Conservation (phyloP, 495 filamentous ascomycete genomes). For the Aspergillus steynii region DNA sequence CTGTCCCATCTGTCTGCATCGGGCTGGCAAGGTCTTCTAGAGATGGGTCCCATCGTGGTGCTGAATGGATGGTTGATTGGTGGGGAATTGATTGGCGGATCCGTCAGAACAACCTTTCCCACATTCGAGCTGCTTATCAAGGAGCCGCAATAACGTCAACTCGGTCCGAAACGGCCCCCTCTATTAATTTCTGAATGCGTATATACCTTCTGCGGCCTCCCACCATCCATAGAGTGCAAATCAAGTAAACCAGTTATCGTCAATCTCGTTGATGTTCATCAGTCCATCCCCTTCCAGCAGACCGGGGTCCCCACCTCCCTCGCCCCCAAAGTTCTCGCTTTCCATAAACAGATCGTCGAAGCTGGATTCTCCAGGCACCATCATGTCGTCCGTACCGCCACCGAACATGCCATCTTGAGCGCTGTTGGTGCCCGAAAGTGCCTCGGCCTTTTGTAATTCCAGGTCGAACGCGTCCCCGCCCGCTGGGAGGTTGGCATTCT, state of each 20-base stretch:
- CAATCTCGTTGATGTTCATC: conserved; percentile 47
- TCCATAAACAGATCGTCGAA: conserved; percentile 55
- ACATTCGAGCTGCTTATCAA: neutral
- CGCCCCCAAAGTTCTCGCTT: conserved; percentile 39
- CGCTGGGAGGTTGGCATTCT: conserved; percentile 30
- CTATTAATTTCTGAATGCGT: neutral
- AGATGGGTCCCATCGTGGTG: too few relatives aligned
- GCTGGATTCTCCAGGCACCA: conserved; percentile 48
- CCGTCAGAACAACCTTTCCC: too few relatives aligned
- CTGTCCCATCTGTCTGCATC: neutral
- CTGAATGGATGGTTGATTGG: neutral
- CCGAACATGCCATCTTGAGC: conserved; percentile 9
- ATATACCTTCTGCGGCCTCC: neutral
- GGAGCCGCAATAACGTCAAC: neutral
- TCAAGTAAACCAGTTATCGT: conserved; percentile 48
- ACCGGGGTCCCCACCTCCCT: conserved; percentile 34
- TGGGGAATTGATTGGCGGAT: too few relatives aligned
- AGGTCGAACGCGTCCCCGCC: conserved; percentile 47
- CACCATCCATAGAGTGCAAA: neutral
- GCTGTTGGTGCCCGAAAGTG: conserved; percentile 6
- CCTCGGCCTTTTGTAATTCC: conserved; percentile 36
- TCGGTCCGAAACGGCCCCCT: neutral
- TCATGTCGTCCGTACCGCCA: conserved; percentile 37
- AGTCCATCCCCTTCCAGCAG: conserved; percentile 42
- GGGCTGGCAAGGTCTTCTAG: neutral